Evolutionary conservation across 306 rosid species (phyloP).

Genomic region (Castanopsis chinensis): DNA sequence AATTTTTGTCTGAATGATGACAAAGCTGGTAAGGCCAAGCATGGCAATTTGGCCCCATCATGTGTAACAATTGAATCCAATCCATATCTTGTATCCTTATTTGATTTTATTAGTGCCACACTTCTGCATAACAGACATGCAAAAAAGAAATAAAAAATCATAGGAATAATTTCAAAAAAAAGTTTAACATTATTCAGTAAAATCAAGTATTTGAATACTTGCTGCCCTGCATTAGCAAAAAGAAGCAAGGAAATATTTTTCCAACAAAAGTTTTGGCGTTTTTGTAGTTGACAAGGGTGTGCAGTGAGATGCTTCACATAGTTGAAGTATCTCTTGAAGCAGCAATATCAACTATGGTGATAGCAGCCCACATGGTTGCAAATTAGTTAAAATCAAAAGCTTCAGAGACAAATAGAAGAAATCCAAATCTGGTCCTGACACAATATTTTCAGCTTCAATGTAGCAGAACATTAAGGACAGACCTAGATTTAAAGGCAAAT

Average conservation of each 20-base stretch:
- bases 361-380: neutral
- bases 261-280: neutral
- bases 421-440: neutral
- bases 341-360: neutral
- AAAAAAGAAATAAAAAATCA: neutral
- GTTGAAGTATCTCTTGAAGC: neutral
- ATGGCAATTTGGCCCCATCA: conserved; percentile 75
- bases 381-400: neutral
- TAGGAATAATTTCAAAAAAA: neutral
- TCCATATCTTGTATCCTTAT: conserved; percentile 84
- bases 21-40: conserved; percentile 69
- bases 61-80: conserved; percentile 89
- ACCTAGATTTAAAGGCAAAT: neutral
- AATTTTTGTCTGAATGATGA: conserved; percentile 72
- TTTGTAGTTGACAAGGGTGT: neutral
- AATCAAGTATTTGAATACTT: neutral
- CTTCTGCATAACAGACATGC: conserved; percentile 46
- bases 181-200: neutral
- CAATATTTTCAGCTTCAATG: neutral
- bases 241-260: neutral
- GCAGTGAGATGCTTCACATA: neutral
- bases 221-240: neutral
- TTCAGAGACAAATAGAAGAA: neutral
- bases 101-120: conserved; percentile 85
- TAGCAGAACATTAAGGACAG: neutral